phyloP scores from a whole-genome alignment of 1,139 yeast species.

The Pneumocystis murina region DNA sequence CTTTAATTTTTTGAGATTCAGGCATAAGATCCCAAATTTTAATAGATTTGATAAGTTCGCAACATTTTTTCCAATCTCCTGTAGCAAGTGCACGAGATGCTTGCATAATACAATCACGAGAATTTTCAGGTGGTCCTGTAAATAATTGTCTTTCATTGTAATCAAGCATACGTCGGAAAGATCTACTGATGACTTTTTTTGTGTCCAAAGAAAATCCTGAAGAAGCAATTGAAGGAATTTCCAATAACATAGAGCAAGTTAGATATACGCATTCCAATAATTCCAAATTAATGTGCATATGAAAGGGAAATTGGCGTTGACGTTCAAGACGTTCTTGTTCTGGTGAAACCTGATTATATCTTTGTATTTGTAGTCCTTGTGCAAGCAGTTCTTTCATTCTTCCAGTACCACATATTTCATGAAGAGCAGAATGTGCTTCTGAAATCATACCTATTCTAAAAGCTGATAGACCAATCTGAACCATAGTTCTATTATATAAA shows the following conservation, averaged over 20 bases:
- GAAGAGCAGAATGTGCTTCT: slow-evolving; percentile 77
- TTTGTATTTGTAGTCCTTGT: slow-evolving; percentile 55
- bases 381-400: slow-evolving; percentile 87
- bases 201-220: slow-evolving; percentile 28
- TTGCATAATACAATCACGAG: slow-evolving; percentile 83
- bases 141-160: slow-evolving; percentile 88
- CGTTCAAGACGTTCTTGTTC: slow-evolving; percentile 36
- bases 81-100: slow-evolving; percentile 80
- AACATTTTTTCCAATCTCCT: slow-evolving; percentile 80
- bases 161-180: slow-evolving; percentile 83
- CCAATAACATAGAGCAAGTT: slow-evolving; percentile 79
- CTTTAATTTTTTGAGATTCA: slow-evolving; percentile 44
- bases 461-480: slow-evolving; percentile 90
- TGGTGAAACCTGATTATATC: slow-evolving; percentile 43
- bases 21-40: slow-evolving; percentile 83
- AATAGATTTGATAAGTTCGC: slow-evolving; percentile 54
- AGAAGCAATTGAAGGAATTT: slow-evolving; percentile 77
- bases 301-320: slow-evolving; percentile 88
- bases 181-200: slow-evolving; percentile 59
- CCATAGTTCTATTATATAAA: slow-evolving; percentile 84
- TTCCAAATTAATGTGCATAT: slow-evolving; percentile 93
- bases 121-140: slow-evolving; percentile 96
- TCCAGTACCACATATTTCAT: slow-evolving; percentile 75
- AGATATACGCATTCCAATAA: slow-evolving; percentile 85
- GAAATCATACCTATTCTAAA: slow-evolving; percentile 77